Conservation (phyloP, 1,284 basidiomycete genomes). For the Fomitopsis schrenkii region DNA sequence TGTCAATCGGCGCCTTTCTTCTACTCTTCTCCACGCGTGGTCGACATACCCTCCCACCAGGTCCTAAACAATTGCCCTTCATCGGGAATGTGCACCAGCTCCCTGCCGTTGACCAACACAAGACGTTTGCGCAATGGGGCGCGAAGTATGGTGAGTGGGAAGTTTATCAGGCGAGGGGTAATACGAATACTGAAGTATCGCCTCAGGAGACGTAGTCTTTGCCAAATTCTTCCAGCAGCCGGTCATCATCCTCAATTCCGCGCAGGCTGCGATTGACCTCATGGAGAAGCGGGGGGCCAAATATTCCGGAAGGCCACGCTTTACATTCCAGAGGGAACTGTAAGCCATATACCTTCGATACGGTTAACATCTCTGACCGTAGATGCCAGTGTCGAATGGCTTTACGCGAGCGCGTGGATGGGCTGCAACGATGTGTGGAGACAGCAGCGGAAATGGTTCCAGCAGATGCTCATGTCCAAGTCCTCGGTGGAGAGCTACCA, state of each 20-base stretch:
- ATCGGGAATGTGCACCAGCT: constrained; percentile 22
- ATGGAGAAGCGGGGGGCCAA: constrained; percentile 36
- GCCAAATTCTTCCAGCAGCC: constrained; percentile 30
- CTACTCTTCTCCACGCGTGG: no score
- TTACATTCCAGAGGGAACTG: constrained; percentile 26
- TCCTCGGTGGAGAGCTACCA: constrained; percentile 17
- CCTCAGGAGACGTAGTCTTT: constrained; percentile 33
- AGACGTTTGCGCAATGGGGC: constrained; percentile 19
- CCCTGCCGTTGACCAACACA: constrained; percentile 17
- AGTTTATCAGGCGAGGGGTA: no score
- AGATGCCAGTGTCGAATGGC: constrained; percentile 10
- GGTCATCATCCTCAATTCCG: constrained; percentile 34
- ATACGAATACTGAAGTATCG: not conserved
- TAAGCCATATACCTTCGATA: constrained; percentile 7
- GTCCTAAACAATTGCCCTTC: constrained; percentile 16
- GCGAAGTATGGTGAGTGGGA: constrained; percentile 10
- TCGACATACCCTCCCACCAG: constrained; percentile 11
- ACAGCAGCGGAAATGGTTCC: constrained; percentile 27
- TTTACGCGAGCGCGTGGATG: constrained; percentile 20
- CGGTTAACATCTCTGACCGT: no score
- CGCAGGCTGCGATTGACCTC: constrained; percentile 32
- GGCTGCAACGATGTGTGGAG: constrained; percentile 26
- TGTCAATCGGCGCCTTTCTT: no score
- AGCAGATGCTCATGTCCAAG: constrained; percentile 23
- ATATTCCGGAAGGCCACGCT: constrained; percentile 34